Conservation (phyloP, 257 asterid species). For the Solanum pennellii region DNA sequence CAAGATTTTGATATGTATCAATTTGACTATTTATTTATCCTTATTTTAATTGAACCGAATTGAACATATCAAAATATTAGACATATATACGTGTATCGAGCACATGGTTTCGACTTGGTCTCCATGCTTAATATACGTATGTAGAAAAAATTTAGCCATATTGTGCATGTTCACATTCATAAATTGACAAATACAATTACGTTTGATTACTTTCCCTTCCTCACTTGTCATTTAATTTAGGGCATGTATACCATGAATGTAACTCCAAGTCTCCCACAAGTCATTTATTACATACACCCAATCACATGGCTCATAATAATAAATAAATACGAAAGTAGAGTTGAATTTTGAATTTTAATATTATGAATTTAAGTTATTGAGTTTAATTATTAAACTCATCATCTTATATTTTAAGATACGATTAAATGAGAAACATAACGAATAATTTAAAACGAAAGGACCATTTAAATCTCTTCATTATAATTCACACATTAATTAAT, state of each 20-base stretch:
- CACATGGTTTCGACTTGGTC: neutral
- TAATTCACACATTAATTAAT: neutral
- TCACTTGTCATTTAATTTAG: neutral
- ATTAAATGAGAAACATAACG: too few species aligned
- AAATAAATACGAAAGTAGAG: rapidly evolving
- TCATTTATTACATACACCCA: neutral
- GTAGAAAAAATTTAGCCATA: neutral
- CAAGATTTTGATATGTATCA: neutral
- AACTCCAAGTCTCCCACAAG: neutral
- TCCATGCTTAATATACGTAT: neutral
- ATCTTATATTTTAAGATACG: too few species aligned
- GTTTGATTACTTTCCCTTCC: neutral
- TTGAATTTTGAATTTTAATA: neutral
- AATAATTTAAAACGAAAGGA: neutral
- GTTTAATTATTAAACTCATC: neutral
- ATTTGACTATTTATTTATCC: neutral
- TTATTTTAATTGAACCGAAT: neutral
- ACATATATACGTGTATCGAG: neutral
- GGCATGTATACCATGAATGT: neutral
- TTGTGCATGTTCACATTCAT: neutral
- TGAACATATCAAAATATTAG: neutral
- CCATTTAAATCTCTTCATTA: too few species aligned
- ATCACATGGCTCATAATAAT: neutral
- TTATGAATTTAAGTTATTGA: neutral
- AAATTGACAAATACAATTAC: neutral